A percentile compares a stretch with the other conserved stretches of the same genome.
Evolutionary conservation across 768 basidiomycete species (phyloP).

Genomic region (Suillus luteus): DNA sequence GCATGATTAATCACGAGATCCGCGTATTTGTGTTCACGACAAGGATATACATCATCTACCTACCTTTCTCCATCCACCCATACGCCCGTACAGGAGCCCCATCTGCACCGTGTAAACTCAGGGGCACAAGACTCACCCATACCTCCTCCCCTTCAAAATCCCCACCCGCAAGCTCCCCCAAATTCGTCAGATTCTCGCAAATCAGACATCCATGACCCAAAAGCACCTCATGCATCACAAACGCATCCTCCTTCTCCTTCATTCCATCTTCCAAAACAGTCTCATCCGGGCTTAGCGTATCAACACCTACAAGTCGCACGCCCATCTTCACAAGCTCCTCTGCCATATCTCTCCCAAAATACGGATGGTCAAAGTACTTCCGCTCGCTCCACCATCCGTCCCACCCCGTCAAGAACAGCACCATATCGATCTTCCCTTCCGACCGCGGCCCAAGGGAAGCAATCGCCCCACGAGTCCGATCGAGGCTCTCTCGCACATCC

Average conservation of each 20-base stretch:
- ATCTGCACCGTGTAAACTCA: constrained; percentile 60
- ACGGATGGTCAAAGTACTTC: constrained; percentile 65
- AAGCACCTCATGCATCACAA: constrained; percentile 58
- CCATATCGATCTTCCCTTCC: constrained; percentile 36
- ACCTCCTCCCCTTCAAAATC: constrained; percentile 28
- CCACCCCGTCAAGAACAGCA: constrained; percentile 74
- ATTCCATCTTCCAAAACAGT: constrained; percentile 32
- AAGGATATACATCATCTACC: neutral
- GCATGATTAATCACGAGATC: neutral
- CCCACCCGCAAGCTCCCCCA: constrained; percentile 41
- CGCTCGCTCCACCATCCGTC: constrained; percentile 51
- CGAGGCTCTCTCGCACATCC: constrained; percentile 15
- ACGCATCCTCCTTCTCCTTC: constrained; percentile 28
- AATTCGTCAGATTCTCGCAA: constrained; percentile 67
- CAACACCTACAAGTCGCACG: constrained; percentile 59
- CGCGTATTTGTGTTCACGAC: neutral
- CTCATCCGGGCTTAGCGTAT: constrained; percentile 70
- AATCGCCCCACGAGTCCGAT: constrained; percentile 1
- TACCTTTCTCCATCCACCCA: constrained; percentile 42
- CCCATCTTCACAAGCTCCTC: constrained; percentile 49
- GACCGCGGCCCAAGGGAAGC: constrained; percentile 26
- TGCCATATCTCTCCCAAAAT: constrained; percentile 56
- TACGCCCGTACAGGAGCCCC: constrained; percentile 75
- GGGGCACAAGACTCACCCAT: constrained; percentile 57
- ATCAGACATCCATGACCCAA: constrained; percentile 66